Evolutionary conservation across 768 basidiomycete species (phyloP), one percentile per base, ranked within the genome.

Genomic region (Candolleomyces eurysporus): DNA sequence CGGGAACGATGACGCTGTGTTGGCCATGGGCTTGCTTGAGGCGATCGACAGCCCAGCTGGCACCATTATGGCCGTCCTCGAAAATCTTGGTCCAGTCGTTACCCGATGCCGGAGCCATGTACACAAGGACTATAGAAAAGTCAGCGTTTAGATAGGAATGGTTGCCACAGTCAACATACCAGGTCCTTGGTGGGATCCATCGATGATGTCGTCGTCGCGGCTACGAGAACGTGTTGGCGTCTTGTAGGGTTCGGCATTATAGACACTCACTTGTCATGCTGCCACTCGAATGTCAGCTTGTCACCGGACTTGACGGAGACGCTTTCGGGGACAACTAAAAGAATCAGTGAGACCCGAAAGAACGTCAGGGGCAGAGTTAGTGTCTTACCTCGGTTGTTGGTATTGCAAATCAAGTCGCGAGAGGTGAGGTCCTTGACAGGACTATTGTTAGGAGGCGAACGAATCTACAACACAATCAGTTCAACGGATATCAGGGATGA

Each of bases 201-300:
- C 74, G 60, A 76, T 76, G 58, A 76, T 76, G 65, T 76, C 74
- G 57, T 76, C 75, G 54, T 68, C 64, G 40, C 75, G 75, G 52
- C 74, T 76, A 59, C 0, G 45, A 59, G 14, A 52, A 11, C 54
- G 39, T 58, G 11, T 26, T n/a, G n/a, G 36, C 42, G 10, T n/a
- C 39, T 49, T 19, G 36, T 45, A 42, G 3, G 31, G 36, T 53
- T 19, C 14, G 11, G 42, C 0, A 17, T n/a, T 26, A 10, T 39
- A 40, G n/a, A 30, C 36, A 56, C 69, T 50, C 62, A 73, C 75
- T 48, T 66, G 62, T 69, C 62, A 40, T 76, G 75, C 62, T 70
- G 70, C 75, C 75, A 76, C 57, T 76, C 75, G 53, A 75, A 75
- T 17, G 71, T 75, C 26, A 76, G 60, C 48, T 65, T 66, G 57